Conservation (phyloP, 2,329 filamentous ascomycete genomes). For the Hypomyces rosellus region DNA sequence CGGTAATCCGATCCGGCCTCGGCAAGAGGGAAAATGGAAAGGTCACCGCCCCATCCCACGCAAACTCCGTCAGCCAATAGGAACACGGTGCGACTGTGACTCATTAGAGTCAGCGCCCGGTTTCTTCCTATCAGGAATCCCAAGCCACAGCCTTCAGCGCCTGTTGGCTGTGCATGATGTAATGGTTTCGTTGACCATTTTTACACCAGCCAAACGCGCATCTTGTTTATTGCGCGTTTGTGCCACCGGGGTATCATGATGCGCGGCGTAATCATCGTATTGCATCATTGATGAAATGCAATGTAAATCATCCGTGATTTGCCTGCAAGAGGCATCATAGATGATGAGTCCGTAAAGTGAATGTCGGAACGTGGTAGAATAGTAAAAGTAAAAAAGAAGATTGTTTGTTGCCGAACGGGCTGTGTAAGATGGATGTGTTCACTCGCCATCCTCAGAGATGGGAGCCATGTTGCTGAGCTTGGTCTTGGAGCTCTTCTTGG, state of each 20-base stretch:
- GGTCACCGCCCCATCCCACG: neutral
- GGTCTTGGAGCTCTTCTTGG: constrained; percentile 46
- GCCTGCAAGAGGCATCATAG: too few species aligned
- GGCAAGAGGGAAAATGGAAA: neutral
- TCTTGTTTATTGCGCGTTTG: neutral
- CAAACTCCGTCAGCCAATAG: neutral
- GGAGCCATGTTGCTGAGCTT: constrained; percentile 47
- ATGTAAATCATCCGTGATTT: neutral
- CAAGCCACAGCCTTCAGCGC: neutral
- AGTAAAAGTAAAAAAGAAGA: neutral
- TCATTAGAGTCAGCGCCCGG: neutral
- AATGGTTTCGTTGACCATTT: neutral
- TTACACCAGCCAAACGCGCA: neutral
- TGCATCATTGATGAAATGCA: neutral
- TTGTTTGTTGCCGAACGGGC: neutral
- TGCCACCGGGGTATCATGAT: neutral
- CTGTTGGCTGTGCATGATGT: neutral
- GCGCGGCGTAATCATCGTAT: neutral
- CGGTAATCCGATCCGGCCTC: neutral
- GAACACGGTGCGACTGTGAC: neutral
- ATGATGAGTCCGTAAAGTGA: neutral
- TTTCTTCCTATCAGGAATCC: neutral
- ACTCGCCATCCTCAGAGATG: constrained; percentile 41
- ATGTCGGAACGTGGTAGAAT: neutral
- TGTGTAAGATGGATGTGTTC: neutral